These are phyloP conservation scores for Colletotrichum horii DNA, from an alignment of 2,329 filamentous ascomycete species.

Conservation along the genomic window DNA sequence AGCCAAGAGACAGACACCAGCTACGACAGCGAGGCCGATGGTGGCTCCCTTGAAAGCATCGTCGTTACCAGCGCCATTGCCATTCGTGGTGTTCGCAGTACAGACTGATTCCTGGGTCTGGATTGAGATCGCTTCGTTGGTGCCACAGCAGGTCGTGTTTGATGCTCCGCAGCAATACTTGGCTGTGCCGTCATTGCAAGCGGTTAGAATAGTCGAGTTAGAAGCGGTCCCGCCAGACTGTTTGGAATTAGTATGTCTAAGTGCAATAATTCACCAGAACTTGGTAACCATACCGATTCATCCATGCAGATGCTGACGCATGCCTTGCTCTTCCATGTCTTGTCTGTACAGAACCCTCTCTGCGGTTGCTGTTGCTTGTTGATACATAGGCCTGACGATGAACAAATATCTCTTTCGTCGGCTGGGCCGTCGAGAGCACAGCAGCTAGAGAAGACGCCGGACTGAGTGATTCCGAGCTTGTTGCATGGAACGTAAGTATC, in stretches of 20 bases:
- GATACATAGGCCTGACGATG: slow-evolving; percentile 31
- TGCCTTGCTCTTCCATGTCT: slow-evolving; percentile 32
- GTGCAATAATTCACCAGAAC: background rate
- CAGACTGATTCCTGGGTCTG: slow-evolving; percentile 26
- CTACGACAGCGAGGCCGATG: slow-evolving; percentile 28
- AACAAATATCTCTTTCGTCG: slow-evolving; percentile 29
- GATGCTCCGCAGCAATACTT: slow-evolving; percentile 36
- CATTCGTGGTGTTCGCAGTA: background rate
- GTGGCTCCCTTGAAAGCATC: slow-evolving; percentile 25
- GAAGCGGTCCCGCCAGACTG: background rate
- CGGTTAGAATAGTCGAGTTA: slow-evolving; percentile 10
- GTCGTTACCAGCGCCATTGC: slow-evolving; percentile 1
- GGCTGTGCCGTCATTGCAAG: slow-evolving; percentile 27
- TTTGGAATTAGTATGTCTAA: background rate
- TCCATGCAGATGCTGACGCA: slow-evolving; percentile 34
- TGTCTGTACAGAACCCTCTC: slow-evolving; percentile 35
- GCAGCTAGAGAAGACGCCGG: slow-evolving; percentile 33
- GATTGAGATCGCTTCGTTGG: slow-evolving; percentile 25
- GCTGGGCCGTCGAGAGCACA: slow-evolving; percentile 31
- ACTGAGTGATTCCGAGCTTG: slow-evolving; percentile 33
- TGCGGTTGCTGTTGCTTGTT: slow-evolving; percentile 24
- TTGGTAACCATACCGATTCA: slow-evolving; percentile 14
- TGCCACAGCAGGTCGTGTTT: slow-evolving; percentile 33
- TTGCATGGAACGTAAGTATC: slow-evolving; percentile 36
- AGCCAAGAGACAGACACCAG: slow-evolving; percentile 24